Conservation (phyloP, 148 eudicot genomes). For the Cornus controversa region DNA sequence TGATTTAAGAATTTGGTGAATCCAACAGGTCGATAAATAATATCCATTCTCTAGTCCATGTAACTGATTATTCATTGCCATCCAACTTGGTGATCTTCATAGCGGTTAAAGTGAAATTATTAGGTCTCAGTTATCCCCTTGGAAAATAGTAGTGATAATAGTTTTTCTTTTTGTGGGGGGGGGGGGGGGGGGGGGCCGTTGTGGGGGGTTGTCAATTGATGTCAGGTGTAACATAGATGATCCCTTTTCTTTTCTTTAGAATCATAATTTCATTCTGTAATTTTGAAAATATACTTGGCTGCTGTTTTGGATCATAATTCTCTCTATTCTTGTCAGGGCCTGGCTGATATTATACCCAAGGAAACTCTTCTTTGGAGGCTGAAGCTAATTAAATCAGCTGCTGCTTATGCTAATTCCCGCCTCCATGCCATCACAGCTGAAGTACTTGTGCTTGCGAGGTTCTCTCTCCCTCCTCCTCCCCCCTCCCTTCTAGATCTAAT, state of each 20-base stretch:
- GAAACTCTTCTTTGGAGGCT: constrained; percentile 84
- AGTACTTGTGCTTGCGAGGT: constrained; percentile 97
- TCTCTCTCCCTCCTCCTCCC: background rate
- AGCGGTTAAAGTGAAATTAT: no score
- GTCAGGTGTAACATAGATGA: no score
- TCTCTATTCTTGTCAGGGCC: constrained; percentile 42
- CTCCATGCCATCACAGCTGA: constrained; percentile 90
- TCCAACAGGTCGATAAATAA: no score
- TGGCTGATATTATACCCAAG: constrained; percentile 86
- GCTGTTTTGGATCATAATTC: background rate
- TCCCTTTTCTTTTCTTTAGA: background rate
- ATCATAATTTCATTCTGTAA: background rate
- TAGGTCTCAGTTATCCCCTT: no score
- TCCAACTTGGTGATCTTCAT: no score
- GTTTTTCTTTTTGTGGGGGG: no score
- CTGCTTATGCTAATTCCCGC: constrained; percentile 87
- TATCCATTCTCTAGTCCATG: no score
- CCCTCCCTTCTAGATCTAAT: background rate
- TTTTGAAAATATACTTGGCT: background rate
- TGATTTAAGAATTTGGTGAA: no score
- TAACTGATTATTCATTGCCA: no score
- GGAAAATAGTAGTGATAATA: no score
- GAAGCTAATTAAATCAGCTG: constrained; percentile 79
- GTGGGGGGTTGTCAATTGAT: no score
- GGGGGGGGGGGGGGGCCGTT: no score